phyloP scores from a whole-genome alignment of 495 filamentous ascomycete species.

The Trypethelium eluteriae region DNA sequence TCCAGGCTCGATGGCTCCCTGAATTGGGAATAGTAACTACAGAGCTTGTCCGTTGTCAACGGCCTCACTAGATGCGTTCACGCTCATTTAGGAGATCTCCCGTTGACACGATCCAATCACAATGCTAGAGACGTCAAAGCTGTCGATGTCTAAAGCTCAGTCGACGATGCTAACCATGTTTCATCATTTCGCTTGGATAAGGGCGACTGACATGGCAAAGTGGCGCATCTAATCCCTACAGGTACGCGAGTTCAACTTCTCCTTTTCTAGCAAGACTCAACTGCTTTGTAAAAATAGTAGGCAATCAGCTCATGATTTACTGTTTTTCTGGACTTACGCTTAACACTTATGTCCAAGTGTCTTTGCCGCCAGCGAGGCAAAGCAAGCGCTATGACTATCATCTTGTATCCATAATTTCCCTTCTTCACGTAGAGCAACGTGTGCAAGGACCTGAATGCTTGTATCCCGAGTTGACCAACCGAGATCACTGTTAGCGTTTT shows the following conservation, averaged over 20 bases:
- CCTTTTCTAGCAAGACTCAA: neutral
- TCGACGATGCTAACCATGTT: neutral
- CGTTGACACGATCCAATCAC: neutral
- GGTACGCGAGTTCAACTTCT: neutral
- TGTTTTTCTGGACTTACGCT: neutral
- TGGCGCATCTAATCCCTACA: neutral
- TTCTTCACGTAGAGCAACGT: neutral
- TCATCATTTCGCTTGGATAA: slow-evolving; percentile 2
- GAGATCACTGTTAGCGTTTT: neutral
- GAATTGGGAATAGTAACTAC: neutral
- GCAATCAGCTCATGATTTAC: neutral
- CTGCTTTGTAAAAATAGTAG: slow-evolving; percentile 3
- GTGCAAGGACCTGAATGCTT: neutral
- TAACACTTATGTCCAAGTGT: neutral
- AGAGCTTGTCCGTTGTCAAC: neutral
- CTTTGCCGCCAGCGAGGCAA: slow-evolving; percentile 4
- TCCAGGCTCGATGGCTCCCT: neutral
- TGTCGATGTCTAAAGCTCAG: neutral
- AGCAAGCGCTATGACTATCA: neutral
- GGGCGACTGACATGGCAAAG: neutral
- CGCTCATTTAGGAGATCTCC: neutral
- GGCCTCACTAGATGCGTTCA: neutral
- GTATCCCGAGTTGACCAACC: neutral
- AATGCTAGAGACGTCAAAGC: neutral
- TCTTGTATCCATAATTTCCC: neutral